Evolutionary conservation across 768 basidiomycete genomes (phyloP).

Genomic region (Serendipita indica): DNA sequence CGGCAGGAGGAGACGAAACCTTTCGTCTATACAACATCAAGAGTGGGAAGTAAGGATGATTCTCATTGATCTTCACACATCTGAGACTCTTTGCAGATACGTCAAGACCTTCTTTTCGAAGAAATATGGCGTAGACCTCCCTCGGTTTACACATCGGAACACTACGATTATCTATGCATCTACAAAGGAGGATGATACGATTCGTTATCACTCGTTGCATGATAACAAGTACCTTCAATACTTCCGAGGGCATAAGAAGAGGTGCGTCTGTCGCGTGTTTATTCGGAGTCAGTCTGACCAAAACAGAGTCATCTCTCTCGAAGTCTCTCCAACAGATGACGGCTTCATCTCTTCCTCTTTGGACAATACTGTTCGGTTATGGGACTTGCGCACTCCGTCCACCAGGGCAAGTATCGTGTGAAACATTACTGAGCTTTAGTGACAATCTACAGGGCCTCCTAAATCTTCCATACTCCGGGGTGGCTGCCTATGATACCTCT

Average conservation of each 20-base stretch:
- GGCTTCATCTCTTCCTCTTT: conserved; percentile 89
- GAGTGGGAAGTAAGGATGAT: conserved; percentile 74
- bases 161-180: conserved; percentile 77
- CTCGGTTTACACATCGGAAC: conserved; percentile 87
- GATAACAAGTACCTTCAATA: conserved; percentile 95
- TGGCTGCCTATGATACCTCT: conserved; percentile 70
- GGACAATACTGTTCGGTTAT: conserved; percentile 89
- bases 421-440: neutral
- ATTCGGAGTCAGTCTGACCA: neutral
- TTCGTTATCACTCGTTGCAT: conserved; percentile 88
- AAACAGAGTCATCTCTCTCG: conserved; percentile 64
- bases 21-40: conserved; percentile 81
- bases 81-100: conserved; percentile 26
- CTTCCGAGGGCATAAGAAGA: conserved; percentile 84
- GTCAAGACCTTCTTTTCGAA: conserved; percentile 73
- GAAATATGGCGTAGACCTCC: conserved; percentile 92
- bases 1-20: conserved; percentile 82
- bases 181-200: conserved; percentile 88
- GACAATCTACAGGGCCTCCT: conserved; percentile 39
- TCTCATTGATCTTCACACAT: conserved; percentile 17
- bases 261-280: conserved; percentile 19
- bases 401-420: conserved; percentile 12
- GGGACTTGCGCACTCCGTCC: conserved; percentile 70
- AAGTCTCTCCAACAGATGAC: conserved; percentile 85
- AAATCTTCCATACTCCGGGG: conserved; percentile 43